Evolutionary conservation across 2,329 filamentous ascomycete species (phyloP), one percentile per base, ranked within the genome.

Genomic region (Aspergillus tubingensis): DNA sequence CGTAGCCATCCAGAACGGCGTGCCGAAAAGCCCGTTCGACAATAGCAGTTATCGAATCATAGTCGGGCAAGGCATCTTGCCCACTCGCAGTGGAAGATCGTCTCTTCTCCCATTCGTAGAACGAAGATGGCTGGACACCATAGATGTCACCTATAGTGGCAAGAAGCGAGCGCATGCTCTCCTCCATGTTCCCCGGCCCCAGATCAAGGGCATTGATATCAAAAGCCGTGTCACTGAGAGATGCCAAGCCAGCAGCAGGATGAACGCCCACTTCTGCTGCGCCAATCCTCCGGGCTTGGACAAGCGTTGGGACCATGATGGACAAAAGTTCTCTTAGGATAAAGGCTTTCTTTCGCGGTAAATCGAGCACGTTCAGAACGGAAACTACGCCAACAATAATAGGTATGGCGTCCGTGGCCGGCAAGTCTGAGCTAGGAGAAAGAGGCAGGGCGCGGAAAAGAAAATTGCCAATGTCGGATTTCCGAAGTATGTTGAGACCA

Each of bases 231-330:
- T 78, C 75, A 59, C 87, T 89, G 30, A 95, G 79, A 11, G 89
- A 88, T 25, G 92, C 88, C 54, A 97, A 80, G 0, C 92, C 93
- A 8, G 94, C 92, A 17, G 94, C 94, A 43, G 95, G 95, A 77
- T 98, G 94, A 38, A 99, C 91, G 3, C 94, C 95, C 70, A 95
- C 91, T 72, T 98, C 95, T n/a, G 95, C 93, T 43, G 95, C 95
- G 32, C 94, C 94, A 51, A 94, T 85, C 50, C 96, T 97, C 41
- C 95, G 86, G 15, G 95, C 95, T 76, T 97, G 92, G 4, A 96
- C 89, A 8, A 99, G 82, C 2, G 91, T 92, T 36, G 88, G 89
- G 55, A 96, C 91, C 43, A 98, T 82, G 15, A 92, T 88, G 3
- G 88, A 89, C 8, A 99, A 84, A 53, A 98, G 83, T 70, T 97